Evolutionary conservation across 1,284 basidiomycete species (phyloP).

Genomic region (Ceraceosorus bombacis): DNA sequence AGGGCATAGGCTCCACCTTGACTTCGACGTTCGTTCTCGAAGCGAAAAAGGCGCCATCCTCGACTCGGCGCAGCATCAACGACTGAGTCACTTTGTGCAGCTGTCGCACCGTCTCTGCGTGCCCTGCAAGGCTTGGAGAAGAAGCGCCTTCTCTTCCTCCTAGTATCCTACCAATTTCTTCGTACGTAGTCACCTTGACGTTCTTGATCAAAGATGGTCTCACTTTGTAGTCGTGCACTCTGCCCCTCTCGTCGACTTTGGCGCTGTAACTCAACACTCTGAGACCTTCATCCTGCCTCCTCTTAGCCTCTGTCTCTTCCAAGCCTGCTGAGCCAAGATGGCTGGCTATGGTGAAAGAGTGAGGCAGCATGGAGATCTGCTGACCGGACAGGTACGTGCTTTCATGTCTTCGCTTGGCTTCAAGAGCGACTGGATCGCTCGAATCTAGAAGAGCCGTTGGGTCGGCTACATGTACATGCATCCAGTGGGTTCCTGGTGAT

Average conservation of each 20-base stretch:
- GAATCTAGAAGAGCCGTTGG: conserved; percentile 74
- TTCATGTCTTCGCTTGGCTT: conserved; percentile 23
- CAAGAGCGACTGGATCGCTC: conserved; percentile 54
- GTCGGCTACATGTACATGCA: conserved; percentile 89
- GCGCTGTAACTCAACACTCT: conserved; percentile 72
- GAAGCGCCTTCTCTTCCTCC: conserved; percentile 16
- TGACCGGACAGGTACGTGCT: conserved; percentile 39
- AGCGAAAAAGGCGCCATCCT: conserved; percentile 2
- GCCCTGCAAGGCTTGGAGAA: conserved; percentile 3
- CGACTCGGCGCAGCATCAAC: conserved; percentile 4
- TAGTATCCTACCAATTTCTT: conserved; percentile 53
- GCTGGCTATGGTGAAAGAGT: conserved; percentile 48
- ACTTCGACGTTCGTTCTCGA: background rate
- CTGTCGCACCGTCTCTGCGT: conserved; percentile 48
- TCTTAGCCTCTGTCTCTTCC: conserved; percentile 26
- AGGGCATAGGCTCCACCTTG: conserved; percentile 3
- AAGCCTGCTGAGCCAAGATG: conserved; percentile 19
- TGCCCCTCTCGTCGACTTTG: conserved; percentile 60
- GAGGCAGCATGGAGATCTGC: conserved; percentile 52
- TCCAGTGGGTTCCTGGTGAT: conserved; percentile 56
- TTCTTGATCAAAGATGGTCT: conserved; percentile 67
- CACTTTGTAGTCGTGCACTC: conserved; percentile 65
- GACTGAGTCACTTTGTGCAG: conserved; percentile 48
- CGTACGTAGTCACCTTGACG: conserved; percentile 63
- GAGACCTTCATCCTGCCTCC: conserved; percentile 47